phyloP scores from a whole-genome alignment of 192 early-diverging fungal species.

The Chytriomyces sp. region DNA sequence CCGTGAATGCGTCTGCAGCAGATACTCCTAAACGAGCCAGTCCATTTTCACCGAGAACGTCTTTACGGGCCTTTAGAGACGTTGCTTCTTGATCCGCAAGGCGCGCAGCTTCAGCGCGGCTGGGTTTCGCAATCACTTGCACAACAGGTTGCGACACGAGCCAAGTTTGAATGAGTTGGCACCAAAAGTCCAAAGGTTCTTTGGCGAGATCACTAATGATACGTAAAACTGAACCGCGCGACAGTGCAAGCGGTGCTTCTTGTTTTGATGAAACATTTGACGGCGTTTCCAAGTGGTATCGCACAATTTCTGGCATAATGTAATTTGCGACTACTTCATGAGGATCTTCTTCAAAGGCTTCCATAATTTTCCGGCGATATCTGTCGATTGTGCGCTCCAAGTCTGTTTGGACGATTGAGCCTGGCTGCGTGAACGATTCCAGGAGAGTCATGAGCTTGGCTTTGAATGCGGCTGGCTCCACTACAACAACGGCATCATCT shows the following conservation, averaged over 20 bases:
- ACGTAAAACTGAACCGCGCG: conserved; percentile 59
- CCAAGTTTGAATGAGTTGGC: conserved; percentile 56
- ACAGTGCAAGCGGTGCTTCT: conserved; percentile 34
- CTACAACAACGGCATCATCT: conserved; percentile 54
- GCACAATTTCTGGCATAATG: conserved; percentile 55
- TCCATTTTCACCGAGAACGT: conserved; percentile 53
- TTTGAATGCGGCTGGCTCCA: conserved; percentile 65
- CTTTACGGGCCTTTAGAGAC: conserved; percentile 44
- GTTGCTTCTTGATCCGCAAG: conserved; percentile 49
- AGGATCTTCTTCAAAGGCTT: conserved; percentile 70
- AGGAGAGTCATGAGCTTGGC: conserved; percentile 39
- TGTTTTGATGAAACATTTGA: background rate
- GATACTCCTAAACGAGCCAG: conserved; percentile 44
- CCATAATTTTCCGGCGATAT: conserved; percentile 56
- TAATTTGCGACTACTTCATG: conserved; percentile 65
- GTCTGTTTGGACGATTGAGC: conserved; percentile 13
- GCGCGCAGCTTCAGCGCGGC: conserved; percentile 53
- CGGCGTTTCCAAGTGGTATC: conserved; percentile 18
- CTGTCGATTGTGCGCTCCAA: conserved; percentile 41
- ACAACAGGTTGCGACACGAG: conserved; percentile 59
- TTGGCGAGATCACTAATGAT: conserved; percentile 62
- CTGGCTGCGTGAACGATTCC: conserved; percentile 25
- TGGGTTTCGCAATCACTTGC: conserved; percentile 65
- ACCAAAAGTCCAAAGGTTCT: conserved; percentile 61
- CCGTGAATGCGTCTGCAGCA: conserved; percentile 48